phyloP scores from a whole-genome alignment of 192 early-diverging fungal genomes.

The Spizellomyces sp. region DNA sequence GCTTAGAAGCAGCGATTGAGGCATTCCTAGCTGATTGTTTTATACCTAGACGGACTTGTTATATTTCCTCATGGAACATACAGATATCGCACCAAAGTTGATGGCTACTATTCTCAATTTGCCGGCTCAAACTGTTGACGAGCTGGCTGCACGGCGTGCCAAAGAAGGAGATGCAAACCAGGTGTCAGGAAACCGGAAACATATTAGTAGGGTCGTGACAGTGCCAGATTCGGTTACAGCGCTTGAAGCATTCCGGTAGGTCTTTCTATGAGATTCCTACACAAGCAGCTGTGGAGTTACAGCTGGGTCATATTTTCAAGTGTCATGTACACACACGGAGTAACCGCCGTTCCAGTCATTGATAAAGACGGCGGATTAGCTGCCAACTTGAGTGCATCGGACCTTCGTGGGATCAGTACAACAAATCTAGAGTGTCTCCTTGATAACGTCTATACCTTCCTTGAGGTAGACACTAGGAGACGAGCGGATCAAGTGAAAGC shows the following conservation, averaged over 20 bases:
- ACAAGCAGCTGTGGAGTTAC: too few relatives aligned
- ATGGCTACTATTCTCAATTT: slow-evolving; percentile 15
- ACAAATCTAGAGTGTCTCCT: slow-evolving; percentile 57
- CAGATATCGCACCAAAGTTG: slow-evolving; percentile 22
- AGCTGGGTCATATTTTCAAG: not conserved
- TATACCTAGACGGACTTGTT: slow-evolving; percentile 33
- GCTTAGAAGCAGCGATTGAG: not conserved
- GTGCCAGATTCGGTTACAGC: slow-evolving; percentile 41
- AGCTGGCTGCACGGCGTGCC: slow-evolving; percentile 10
- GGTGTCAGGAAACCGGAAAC: not conserved
- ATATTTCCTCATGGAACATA: slow-evolving; percentile 28
- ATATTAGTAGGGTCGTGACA: slow-evolving; percentile 30
- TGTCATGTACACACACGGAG: slow-evolving; percentile 45
- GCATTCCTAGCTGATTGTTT: not conserved
- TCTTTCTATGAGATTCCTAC: not conserved
- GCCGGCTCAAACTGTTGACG: slow-evolving; percentile 13
- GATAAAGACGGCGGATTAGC: slow-evolving; percentile 60
- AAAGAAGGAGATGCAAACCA: not conserved
- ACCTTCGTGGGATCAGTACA: slow-evolving; percentile 72
- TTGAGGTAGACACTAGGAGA: slow-evolving; percentile 44
- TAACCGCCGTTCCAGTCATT: slow-evolving; percentile 66
- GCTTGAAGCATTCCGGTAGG: slow-evolving; percentile 45
- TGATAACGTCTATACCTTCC: slow-evolving; percentile 65
- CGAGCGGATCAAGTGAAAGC: slow-evolving; percentile 57
- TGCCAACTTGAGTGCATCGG: slow-evolving; percentile 70